A percentile compares a stretch with the other conserved stretches of the same genome.
phyloP scores from a whole-genome alignment of 2,329 filamentous ascomycete species.

The Aspergillus sp. region DNA sequence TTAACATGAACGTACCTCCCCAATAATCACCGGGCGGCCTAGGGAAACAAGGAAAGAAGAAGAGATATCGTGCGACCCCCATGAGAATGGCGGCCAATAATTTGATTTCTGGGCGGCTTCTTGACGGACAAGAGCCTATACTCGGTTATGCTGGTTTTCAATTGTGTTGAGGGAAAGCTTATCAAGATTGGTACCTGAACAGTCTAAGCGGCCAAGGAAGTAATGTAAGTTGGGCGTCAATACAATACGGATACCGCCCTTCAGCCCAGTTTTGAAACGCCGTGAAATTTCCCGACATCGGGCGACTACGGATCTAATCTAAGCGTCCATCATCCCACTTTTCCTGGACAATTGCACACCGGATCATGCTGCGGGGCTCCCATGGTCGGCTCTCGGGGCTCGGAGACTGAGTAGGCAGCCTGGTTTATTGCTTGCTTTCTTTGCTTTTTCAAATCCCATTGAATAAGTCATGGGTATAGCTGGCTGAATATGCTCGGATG shows the following conservation, averaged over 20 bases:
- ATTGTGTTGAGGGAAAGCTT: neutral
- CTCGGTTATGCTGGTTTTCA: too few species aligned
- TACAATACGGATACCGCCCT: neutral
- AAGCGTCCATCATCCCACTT: constrained; percentile 15
- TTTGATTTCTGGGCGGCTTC: neutral
- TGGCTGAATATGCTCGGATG: too few species aligned
- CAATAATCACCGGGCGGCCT: neutral
- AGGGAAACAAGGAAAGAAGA: neutral
- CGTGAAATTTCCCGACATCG: constrained; percentile 24
- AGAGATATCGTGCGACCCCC: neutral
- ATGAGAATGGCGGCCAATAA: too few species aligned
- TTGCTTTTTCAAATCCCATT: neutral
- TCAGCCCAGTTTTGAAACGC: neutral
- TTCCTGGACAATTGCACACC: constrained; percentile 10
- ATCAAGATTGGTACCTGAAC: neutral
- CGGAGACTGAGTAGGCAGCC: neutral
- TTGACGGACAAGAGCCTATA: too few species aligned
- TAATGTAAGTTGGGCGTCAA: neutral
- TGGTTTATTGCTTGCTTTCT: neutral
- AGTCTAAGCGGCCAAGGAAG: neutral
- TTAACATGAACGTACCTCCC: neutral
- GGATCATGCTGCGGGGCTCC: constrained; percentile 8
- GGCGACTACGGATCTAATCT: constrained; percentile 27
- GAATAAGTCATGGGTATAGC: neutral
- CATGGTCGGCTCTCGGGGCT: constrained; percentile 1